Base-by-base conservation (phyloP, 345 rosid genomes). In the Viola odorata region DNA sequence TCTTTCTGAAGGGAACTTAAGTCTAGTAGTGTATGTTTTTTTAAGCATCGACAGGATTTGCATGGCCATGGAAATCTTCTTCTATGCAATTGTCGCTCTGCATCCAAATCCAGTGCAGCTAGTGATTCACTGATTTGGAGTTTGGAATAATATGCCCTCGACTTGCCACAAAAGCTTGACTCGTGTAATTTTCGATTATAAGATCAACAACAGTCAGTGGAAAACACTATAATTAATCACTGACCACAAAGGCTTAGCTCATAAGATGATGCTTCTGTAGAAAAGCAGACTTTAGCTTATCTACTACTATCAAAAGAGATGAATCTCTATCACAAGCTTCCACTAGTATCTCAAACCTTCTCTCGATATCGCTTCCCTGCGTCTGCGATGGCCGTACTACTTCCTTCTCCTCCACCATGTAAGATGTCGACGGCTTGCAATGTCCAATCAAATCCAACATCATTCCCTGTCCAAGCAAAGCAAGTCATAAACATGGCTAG, bases 291-390 rank as follows among this genome's bases (percentile, higher is more conserved):
- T 72, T 77, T 47, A 91, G 84, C 71, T 84, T 86, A 60, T 84
- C 87, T 15, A 88, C 72, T 74, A 75, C 78, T 45, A 58, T 69
- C 73, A 85, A 37, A 16, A 89, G 89, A 37, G 84, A 69, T 0
- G 83, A 73, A 72, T 78, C 80, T 42, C 88, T 82, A 61, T 88
- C 80, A 42, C 96, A 88, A 11, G 87, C 89, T 58, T 78, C 88
- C 50, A 56, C 78, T 12, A 88, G 71, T 59, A 76, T 67, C 54
- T 76, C 65, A 53, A 86, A 42, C 69, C 89, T 81, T 62, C 65
- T 62, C 53, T 65, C 77, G 0, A 60, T 49, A 23, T 64, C 57
- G 23, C 56, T 48, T 15, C 4, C 63, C 47, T 62, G 38, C 51
- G n/a, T n/a, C n/a, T n/a, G n/a, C n/a, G n/a, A n/a, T n/a, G 13